A percentile compares a stretch with the other conserved stretches of the same genome.
Evolutionary conservation across 2,329 filamentous ascomycete genomes (phyloP).

Genomic region (Claviceps sorghi): DNA sequence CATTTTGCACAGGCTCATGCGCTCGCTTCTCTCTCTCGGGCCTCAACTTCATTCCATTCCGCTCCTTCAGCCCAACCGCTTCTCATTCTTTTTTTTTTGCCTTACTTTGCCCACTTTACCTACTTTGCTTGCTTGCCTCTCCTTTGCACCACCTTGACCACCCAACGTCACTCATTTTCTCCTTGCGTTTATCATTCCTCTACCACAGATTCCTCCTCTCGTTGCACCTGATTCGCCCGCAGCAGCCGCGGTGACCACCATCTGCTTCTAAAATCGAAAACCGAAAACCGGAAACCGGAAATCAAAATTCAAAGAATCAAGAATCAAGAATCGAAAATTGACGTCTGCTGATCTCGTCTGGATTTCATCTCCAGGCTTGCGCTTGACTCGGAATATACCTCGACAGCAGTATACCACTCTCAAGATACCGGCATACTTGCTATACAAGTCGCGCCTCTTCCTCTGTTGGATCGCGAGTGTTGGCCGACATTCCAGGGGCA

Average conservation of each 20-base stretch:
- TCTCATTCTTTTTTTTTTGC: background rate
- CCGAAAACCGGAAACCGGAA: no score
- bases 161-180: conserved; percentile 2
- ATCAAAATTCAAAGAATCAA: no score
- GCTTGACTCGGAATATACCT: background rate
- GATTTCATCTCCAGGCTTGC: background rate
- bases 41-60: background rate
- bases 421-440: background rate
- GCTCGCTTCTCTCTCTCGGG: conserved; percentile 1
- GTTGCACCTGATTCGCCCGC: conserved; percentile 2
- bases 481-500: background rate
- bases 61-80: background rate
- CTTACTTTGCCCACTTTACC: no score
- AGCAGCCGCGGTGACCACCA: background rate
- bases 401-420: background rate
- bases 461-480: background rate
- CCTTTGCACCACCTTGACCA: background rate
- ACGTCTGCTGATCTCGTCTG: background rate
- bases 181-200: background rate
- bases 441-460: background rate
- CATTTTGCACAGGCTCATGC: conserved; percentile 1
- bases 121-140: background rate
- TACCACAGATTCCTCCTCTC: background rate
- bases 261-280: background rate
- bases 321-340: no score